Conservation (phyloP, 23 red algal genomes). For the Gracilaria vermiculophylla region DNA sequence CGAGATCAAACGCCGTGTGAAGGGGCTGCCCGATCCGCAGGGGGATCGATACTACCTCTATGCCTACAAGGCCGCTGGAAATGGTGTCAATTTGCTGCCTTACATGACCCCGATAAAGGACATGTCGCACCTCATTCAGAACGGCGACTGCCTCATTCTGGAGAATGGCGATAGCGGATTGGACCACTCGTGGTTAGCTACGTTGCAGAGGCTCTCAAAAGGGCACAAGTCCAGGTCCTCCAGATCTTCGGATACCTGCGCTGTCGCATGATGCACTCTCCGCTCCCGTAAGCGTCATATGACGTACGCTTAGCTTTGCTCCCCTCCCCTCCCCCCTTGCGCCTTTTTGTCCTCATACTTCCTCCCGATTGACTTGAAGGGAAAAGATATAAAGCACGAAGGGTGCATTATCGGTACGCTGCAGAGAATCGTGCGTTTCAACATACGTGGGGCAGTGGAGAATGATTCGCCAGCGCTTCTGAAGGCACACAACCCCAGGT, state of each 20-base stretch:
- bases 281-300: not conserved
- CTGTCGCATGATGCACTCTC: not conserved
- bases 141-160: conserved; percentile 50
- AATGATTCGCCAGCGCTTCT: no score
- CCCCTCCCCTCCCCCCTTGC: no score
- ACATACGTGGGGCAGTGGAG: no score
- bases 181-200: conserved; percentile 23
- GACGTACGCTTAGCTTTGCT: not conserved
- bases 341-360: no score
- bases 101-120: conserved; percentile 63
- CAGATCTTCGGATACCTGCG: not conserved
- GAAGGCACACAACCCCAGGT: no score
- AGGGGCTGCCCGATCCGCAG: conserved; percentile 9
- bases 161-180: conserved; percentile 45
- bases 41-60: conserved; percentile 56
- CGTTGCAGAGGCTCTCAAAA: conserved; percentile 18
- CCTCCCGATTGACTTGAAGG: no score
- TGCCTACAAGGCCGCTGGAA: conserved; percentile 18
- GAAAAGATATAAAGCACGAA: no score
- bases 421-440: no score
- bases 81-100: conserved; percentile 57
- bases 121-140: conserved; percentile 7
- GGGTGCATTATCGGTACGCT: no score
- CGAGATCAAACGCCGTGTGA: conserved; percentile 21
- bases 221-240: not conserved